phyloP scores from a whole-genome alignment of 768 basidiomycete species.

The Termitomyces sp. region DNA sequence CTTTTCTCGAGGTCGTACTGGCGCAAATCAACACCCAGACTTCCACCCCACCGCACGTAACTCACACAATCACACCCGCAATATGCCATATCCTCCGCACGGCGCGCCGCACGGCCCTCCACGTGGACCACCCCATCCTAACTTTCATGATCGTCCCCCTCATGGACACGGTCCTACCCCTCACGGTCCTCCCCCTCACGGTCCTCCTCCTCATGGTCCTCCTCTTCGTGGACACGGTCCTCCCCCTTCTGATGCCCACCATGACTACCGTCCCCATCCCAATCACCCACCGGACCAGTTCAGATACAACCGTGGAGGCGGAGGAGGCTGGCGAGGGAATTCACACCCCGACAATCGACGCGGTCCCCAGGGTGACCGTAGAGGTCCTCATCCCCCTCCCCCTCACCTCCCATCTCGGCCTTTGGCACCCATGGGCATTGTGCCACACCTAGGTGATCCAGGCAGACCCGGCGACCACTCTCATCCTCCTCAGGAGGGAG shows the following conservation, averaged over 20 bases:
- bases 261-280: background rate
- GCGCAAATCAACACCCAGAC: conserved; percentile 22
- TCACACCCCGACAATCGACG: background rate
- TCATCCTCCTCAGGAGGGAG: conserved; percentile 3
- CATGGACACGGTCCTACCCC: background rate
- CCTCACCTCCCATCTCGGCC: conserved; percentile 7
- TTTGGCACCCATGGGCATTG: conserved; percentile 3
- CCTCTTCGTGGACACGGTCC: background rate
- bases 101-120: conserved; percentile 3
- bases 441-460: conserved; percentile 1
- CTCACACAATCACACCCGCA: conserved; percentile 1
- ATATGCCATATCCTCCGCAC: conserved; percentile 12
- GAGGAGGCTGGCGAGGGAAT: background rate
- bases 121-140: background rate
- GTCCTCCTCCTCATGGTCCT: background rate
- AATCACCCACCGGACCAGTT: background rate
- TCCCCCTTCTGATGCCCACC: background rate
- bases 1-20: conserved; percentile 12
- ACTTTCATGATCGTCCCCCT: background rate
- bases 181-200: background rate
- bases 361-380: background rate
- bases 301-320: conserved; percentile 1
- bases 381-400: background rate
- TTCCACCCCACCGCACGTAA: conserved; percentile 2
- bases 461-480: background rate